Base-by-base conservation (phyloP, 169 alveolate genomes). In the Besnoitia besnoiti region DNA sequence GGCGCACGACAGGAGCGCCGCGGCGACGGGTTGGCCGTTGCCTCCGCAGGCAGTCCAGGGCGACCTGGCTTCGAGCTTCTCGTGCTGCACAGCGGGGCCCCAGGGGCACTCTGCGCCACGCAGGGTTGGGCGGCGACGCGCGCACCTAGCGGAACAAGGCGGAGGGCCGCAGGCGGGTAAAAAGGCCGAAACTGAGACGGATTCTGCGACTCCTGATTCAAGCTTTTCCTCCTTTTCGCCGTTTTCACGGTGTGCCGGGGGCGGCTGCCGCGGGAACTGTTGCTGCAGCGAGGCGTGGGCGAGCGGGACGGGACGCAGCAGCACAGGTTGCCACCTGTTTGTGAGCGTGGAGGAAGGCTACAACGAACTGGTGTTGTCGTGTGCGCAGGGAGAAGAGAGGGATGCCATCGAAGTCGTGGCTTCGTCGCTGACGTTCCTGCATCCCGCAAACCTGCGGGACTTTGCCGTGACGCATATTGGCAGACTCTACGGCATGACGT, bases 341-440 rank as follows among this genome's bases (percentile, higher is more conserved):
- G 37, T 40, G 37, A 35, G 44, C 12, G 87, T 39, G 21, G 59
- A 77, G 55, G 59, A 77, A 8, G 55, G 87, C 33, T 77, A 77
- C 37, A 77, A 77, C 55, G 87, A 77, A 55, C 50, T 77, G 30
- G 87, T 40, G 3, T 21, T 77, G 87, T 12, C 59, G 4, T 77
- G 85, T 35, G 93, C 93, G 47, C 93, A 90, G 51, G 93, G 62
- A 1, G 93, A 90, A 42, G 93, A 79, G 73, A 77, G 85, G 67
- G 93, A 90, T n/a, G 47, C 85, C 46, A 40, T 90, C 0, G 93
- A 90, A 35, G 46, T 79, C 3, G 93, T 85, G 24, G 85, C 93
- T 27, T 90, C 93, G 10, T 50, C 93, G 30, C 67, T 90, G 8
- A 85, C 93, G n/a, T 90, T 90, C 49, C 55, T 90, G 35, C 93